Evolutionary conservation across 495 filamentous ascomycete genomes (phyloP), one percentile per base, ranked within the genome.

Genomic region (Aspergillus bertholletiae): DNA sequence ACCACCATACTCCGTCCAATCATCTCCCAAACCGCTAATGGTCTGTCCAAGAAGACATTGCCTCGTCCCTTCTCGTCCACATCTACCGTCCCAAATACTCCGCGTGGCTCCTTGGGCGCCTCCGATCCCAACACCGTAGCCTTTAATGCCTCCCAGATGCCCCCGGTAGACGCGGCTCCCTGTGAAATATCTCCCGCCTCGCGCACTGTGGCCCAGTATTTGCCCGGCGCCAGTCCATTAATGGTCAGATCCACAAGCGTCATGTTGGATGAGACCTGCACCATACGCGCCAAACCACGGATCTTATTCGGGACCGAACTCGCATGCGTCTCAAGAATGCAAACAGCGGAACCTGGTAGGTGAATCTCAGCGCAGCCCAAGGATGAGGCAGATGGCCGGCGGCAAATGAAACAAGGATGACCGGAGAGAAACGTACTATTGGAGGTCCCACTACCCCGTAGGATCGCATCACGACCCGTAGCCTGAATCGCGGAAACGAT

Each of bases 301-400:
- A 95, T 84, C 59, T 80, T 82, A 66, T 84, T 80, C 53, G 76
- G 69, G 52, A 77, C 74, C 40, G 62, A 61, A 21, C 56, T 77
- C 47, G 84, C 80, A 71, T 95, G 93, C 24, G 90, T 96, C 75
- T 98, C 93, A 57, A 97, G 86, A 66, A 98, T 97, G 70, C 90
- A 95, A 30, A 98, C 94, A 30, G 94, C 94, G 21, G 93, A 92
- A 67, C 83, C 90, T 94, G 66, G 37, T 35, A 22, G 7, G 21
- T 22, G 30, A 7, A 34, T 37, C 24, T 26, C 27, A n/a, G 15
- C 17, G 21, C 40, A 39, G 37, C 26, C 43, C n/a, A 30, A 20
- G 26, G 5, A 28, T 8, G 8, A 5, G 26, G 8, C 26, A 28
- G 8, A 28, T 28, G 8, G 5, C 26, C 8, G 26, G 26, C 26